Evolutionary conservation across 352 stramenopile species (phyloP).

Genomic region (Chrysophaeum taylorii): DNA sequence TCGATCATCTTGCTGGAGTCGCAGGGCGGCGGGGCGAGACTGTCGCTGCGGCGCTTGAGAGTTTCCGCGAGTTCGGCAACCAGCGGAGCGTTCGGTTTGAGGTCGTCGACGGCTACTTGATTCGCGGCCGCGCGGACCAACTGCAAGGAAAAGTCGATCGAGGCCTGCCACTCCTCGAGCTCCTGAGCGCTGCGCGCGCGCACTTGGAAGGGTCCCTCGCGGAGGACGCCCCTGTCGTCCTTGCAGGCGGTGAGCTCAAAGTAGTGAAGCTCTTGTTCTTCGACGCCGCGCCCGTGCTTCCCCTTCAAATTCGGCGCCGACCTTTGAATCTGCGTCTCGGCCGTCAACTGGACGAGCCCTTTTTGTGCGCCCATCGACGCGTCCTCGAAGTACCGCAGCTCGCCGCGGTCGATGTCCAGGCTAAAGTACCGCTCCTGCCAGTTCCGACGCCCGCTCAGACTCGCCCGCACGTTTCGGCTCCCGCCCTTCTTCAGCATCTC

Average conservation of each 20-base stretch:
- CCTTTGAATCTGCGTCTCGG: background rate
- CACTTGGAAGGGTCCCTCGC: background rate
- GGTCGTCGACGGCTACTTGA: no score
- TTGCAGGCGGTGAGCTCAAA: background rate
- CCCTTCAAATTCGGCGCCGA: background rate
- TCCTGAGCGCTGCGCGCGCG: background rate
- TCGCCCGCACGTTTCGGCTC: background rate
- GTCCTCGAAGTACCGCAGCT: background rate
- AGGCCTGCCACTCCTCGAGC: background rate
- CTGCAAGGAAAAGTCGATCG: background rate
- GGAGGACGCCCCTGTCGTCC: background rate
- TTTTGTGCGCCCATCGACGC: background rate
- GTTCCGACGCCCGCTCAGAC: background rate
- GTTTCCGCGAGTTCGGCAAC: no score
- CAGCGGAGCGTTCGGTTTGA: no score
- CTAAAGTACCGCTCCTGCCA: background rate
- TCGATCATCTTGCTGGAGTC: no score
- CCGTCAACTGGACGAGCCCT: background rate
- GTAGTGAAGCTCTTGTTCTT: background rate
- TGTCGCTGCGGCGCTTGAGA: no score
- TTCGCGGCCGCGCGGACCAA: background rate
- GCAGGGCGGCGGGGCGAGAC: no score
- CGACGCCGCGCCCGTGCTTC: background rate
- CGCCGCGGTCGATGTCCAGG: background rate
- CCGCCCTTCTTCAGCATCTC: background rate